A percentile compares a stretch with the other conserved stretches of the same genome.
These are phyloP conservation scores for Epichloe aotearoae DNA, from an alignment of 2,329 filamentous ascomycete genomes.

Conservation along the genomic window DNA sequence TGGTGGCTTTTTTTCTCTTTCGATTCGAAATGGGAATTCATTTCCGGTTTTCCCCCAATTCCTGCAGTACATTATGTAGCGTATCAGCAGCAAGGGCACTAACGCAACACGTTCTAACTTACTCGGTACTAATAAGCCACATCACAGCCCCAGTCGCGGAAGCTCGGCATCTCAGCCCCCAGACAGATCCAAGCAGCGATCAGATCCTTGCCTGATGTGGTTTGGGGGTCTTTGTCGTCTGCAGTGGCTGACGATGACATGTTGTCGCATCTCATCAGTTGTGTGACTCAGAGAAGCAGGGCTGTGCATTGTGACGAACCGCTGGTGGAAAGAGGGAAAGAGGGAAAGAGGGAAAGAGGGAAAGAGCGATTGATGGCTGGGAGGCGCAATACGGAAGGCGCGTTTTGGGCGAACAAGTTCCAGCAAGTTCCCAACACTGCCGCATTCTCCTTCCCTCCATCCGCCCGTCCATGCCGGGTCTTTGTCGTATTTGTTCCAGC, in stretches of 20 bases:
- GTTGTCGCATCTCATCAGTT: neutral
- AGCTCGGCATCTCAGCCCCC: slow-evolving; percentile 6
- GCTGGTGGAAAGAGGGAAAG: neutral
- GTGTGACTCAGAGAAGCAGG: neutral
- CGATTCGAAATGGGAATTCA: neutral
- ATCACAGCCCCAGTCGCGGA: slow-evolving; percentile 4
- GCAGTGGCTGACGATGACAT: neutral
- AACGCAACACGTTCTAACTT: too few relatives aligned
- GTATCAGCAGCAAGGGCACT: too few relatives aligned
- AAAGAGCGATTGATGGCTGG: neutral
- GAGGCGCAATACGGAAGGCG: neutral
- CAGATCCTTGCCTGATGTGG: neutral
- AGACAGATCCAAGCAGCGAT: neutral
- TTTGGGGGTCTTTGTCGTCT: neutral
- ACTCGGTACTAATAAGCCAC: neutral
- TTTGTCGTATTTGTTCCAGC: neutral
- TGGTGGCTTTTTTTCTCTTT: too few relatives aligned
- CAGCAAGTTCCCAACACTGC: neutral
- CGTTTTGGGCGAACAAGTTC: neutral
- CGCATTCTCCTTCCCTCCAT: neutral
- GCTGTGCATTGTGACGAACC: neutral
- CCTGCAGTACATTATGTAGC: too few relatives aligned
- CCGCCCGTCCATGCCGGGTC: neutral
- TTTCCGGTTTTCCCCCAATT: too few relatives aligned
- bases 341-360: neutral